Evolutionary conservation across 768 basidiomycete species (phyloP), one percentile per base, ranked within the genome.

Genomic region (Lactarius trivialis): DNA sequence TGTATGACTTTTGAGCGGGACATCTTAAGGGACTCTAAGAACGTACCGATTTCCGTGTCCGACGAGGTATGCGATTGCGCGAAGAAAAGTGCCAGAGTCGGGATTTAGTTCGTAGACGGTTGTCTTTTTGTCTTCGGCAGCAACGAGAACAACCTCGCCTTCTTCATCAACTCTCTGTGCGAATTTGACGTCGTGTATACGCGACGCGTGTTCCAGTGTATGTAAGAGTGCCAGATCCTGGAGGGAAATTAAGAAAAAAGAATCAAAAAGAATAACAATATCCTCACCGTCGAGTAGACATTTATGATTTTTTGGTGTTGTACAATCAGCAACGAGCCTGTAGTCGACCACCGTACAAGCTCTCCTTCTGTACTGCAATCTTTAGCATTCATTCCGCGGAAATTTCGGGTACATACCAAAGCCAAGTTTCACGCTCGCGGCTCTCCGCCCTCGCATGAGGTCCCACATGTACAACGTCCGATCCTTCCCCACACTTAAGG

Each of bases 401-500:
- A 15, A n/a, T 2, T 49, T 33, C 37, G 1, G 14, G 11, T 2
- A 71, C 79, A 58, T 63, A 91, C 94, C 94, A 76, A 87, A 89
- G 24, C 92, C 91, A 6, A 99, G 73, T 71, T 95, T 94, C 51
- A 84, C 88, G 72, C 93, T 93, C 7, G 92, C 93, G 12, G 84
- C 84, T 4, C 92, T 91, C 72, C 89, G 88, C 0, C 96, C 96
- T 50, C 95, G 79, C 91, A 98, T 95, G 54, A 99, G 77, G 78
- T 99, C 97, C 97, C 97, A 99, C 95, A 99, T 97, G 48, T 94
- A 82, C 61, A 98, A 67, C 3, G 90, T 91, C 66, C 82, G 80
- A 70, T 98, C 97, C 69, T 86, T 88, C 7, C 97, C 96, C 0
- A 98, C 93, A 64, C 87, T 93, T 43, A 99, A 73, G 0, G 88